A percentile compares a stretch with the other conserved stretches of the same genome.
phyloP scores from a whole-genome alignment of 163 green algal genomes.

The Prototheca cutis region DNA sequence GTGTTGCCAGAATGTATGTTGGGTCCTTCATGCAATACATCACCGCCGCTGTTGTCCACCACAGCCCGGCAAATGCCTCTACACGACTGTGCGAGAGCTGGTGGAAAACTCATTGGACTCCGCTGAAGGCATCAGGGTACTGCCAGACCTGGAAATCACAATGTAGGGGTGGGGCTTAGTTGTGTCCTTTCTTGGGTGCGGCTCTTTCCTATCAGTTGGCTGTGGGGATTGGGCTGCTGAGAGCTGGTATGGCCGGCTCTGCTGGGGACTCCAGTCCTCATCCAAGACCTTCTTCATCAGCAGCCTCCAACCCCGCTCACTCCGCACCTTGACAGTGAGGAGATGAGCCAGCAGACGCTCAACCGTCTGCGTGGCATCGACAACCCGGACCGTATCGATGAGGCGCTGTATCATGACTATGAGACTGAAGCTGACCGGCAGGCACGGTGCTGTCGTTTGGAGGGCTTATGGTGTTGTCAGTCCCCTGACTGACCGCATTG shows the following conservation, averaged over 20 bases:
- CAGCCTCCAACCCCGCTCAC: no score
- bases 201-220: no score
- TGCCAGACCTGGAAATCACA: conserved; percentile 74
- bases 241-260: no score
- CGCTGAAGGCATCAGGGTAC: conserved; percentile 61
- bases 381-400: conserved; percentile 70
- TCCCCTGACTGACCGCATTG: no score
- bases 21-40: no score
- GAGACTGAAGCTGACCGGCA: conserved; percentile 81
- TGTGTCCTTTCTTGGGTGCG: no score
- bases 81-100: conserved; percentile 88
- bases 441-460: no score
- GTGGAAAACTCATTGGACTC: conserved; percentile 87
- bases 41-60: neutral
- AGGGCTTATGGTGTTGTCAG: no score
- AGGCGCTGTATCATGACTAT: conserved; percentile 85
- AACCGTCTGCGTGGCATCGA: conserved; percentile 75
- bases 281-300: neutral
- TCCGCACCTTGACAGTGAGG: conserved; percentile 71
- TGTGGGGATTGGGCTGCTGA: no score
- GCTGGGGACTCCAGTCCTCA: no score
- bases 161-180: conserved; percentile 71
- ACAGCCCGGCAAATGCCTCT: conserved; percentile 91
- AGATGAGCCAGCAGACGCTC: conserved; percentile 73
- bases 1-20: no score